A percentile compares a stretch with the other conserved stretches of the same genome.
Conservation (phyloP, 805 yeast species). For the Kuraishia floccosa region DNA sequence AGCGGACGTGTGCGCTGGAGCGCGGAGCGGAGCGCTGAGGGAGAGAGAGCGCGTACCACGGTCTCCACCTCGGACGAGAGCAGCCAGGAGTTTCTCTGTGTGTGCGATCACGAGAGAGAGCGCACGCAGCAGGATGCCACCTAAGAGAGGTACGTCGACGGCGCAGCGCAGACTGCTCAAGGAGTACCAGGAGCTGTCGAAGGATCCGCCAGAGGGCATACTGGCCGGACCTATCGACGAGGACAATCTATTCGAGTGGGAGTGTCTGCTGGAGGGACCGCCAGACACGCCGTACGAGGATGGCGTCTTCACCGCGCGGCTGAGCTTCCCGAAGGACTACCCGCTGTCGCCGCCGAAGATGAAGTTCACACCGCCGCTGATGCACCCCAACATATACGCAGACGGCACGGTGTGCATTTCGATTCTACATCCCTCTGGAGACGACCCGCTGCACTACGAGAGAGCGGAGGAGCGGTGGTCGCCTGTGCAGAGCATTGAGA, state of each 20-base stretch:
- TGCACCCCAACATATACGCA: conserved; percentile 89
- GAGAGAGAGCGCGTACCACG: too few species aligned
- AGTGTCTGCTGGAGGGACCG: conserved; percentile 41
- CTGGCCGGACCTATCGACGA: conserved; percentile 76
- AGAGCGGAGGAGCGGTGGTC: conserved; percentile 96
- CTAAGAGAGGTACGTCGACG: too few species aligned
- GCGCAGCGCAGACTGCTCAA: conserved; percentile 83
- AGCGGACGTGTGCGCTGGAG: too few species aligned
- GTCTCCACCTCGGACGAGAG: too few species aligned
- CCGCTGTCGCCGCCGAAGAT: conserved; percentile 53
- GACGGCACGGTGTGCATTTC: conserved; percentile 96
- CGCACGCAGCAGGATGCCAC: too few species aligned
- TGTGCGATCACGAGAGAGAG: too few species aligned
- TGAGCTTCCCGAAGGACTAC: conserved; percentile 34
- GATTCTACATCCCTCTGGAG: conserved; percentile 92
- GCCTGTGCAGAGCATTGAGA: conserved; percentile 96
- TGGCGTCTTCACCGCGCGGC: conserved; percentile 37
- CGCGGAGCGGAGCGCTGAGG: too few species aligned
- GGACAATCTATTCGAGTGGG: conserved; percentile 40
- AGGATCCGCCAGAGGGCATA: conserved; percentile 90
- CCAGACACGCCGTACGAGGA: conserved; percentile 37
- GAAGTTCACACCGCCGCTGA: conserved; percentile 62
- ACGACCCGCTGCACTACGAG: conserved; percentile 94
- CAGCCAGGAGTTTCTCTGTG: too few species aligned
- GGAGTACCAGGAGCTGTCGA: conserved; percentile 77